Evolutionary conservation across 2,329 filamentous ascomycete species (phyloP), one percentile per base, ranked within the genome.

Genomic region (Nannizziopsis arthrosporioides): DNA sequence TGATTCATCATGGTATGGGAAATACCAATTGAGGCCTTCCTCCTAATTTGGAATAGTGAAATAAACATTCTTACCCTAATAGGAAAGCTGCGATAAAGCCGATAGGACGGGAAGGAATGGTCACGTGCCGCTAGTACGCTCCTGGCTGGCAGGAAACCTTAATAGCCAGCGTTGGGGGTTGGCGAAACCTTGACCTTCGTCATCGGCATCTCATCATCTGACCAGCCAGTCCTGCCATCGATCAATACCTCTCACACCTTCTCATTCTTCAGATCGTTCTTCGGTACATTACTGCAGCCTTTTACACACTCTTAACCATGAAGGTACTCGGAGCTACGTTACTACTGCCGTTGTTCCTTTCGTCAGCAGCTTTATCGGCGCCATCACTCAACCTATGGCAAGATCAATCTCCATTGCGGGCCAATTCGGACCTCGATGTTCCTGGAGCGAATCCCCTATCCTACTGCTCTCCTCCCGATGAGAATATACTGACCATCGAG

Each of bases 371-470:
- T 50, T 63, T 69, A 14, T 64, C 67, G 47, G 66, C 67, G 53
- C 59, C 61, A 9, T 64, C 69, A 58, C 54, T 70, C 5, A 8
- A 12, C 58, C 61, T 73, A 53, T 69, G 71, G 56, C 59, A 63
- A 52, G 67, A 70, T 40, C 71, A 76, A 61, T 69, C 73, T 54
- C 65, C 73, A 36, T 67, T 73, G 49, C 64, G 73, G 50, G 67
- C 70, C 47, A 66, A 71, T 44, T 69, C 76, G 38, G 68, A 77
- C 40, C 72, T 77, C 64, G 76, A 81, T 55, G 84, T 95, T 12
- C 82, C 85, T 1, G 89, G 92, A 64, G 73, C 90, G 44, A 94
- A 90, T 62, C 90, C 92, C 27, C 75, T 98, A 51, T 72, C 80
- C 61, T 85, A 84, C 69, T 98, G 92, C 55, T 69, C 71, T 50